Evolutionary conservation across 2,329 filamentous ascomycete species (phyloP).

Genomic region (Fusarium avenaceum): DNA sequence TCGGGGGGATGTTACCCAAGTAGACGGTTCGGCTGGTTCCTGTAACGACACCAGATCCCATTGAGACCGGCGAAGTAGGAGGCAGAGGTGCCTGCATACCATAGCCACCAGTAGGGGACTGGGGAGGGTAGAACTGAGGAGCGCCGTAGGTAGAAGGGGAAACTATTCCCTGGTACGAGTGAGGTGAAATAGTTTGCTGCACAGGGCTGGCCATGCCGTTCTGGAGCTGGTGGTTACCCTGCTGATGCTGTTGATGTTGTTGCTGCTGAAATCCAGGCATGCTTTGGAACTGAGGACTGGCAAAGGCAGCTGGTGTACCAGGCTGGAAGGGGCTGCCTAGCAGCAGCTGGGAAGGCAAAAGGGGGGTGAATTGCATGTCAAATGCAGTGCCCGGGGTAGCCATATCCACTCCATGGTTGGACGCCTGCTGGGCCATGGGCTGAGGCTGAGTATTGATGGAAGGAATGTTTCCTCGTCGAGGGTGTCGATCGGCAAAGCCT

Average conservation of each 20-base stretch:
- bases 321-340: slow-evolving; percentile 97
- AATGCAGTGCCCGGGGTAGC: slow-evolving; percentile 88
- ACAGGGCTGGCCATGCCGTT: slow-evolving; percentile 80
- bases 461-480: slow-evolving; percentile 87
- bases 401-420: slow-evolving; percentile 77
- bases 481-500: slow-evolving; percentile 88
- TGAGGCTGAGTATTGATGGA: slow-evolving; percentile 91
- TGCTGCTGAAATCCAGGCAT: slow-evolving; percentile 79
- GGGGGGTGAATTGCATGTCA: slow-evolving; percentile 98
- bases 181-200: slow-evolving; percentile 82
- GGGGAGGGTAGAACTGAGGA: slow-evolving; percentile 86
- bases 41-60: slow-evolving; percentile 84
- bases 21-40: slow-evolving; percentile 97
- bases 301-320: slow-evolving; percentile 89
- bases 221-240: slow-evolving; percentile 67
- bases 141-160: slow-evolving; percentile 87
- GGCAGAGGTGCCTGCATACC: slow-evolving; percentile 68
- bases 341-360: slow-evolving; percentile 93
- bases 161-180: slow-evolving; percentile 86
- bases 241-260: slow-evolving; percentile 65
- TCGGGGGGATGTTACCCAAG: slow-evolving; percentile 97
- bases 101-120: slow-evolving; percentile 87
- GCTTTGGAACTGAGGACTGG: slow-evolving; percentile 91
- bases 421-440: slow-evolving; percentile 63
- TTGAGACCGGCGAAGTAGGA: slow-evolving; percentile 80